phyloP scores from a whole-genome alignment of 1,284 basidiomycete species.

The Schizophyllum commune region DNA sequence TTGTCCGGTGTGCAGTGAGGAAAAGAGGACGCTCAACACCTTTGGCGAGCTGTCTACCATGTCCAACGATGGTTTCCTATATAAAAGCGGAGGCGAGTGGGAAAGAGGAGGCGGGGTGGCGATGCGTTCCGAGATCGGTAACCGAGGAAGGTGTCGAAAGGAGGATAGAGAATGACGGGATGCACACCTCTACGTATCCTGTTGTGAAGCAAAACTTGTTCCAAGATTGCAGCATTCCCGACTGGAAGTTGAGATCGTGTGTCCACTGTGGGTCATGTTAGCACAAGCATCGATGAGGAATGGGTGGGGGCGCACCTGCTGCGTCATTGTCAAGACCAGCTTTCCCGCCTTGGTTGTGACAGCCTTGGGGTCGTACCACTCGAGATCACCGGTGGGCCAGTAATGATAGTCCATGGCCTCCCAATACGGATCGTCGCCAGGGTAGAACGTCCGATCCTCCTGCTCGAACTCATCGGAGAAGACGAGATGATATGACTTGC shows the following conservation, averaged over 20 bases:
- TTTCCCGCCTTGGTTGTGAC: constrained; percentile 66
- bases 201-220: constrained; percentile 94
- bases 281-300: no score
- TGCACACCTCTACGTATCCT: constrained; percentile 66
- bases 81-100: no score
- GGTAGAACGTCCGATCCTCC: constrained; percentile 82
- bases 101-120: no score
- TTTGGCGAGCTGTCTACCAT: no score
- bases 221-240: constrained; percentile 76
- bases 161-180: background rate
- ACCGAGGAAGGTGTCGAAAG: background rate
- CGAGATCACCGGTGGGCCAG: constrained; percentile 76
- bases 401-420: constrained; percentile 35
- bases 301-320: no score
- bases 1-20: no score
- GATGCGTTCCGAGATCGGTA: no score
- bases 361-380: constrained; percentile 79
- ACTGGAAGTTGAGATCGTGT: constrained; percentile 74
- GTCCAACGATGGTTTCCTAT: no score
- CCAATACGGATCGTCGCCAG: constrained; percentile 73
- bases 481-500: constrained; percentile 65
- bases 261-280: constrained; percentile 19
- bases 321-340: constrained; percentile 67
- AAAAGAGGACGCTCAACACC: no score
- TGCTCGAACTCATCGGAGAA: constrained; percentile 89